Evolutionary conservation across 305 asterid genomes (phyloP), one percentile per base, ranked within the genome.

Genomic region (Fraxinus paxiana): DNA sequence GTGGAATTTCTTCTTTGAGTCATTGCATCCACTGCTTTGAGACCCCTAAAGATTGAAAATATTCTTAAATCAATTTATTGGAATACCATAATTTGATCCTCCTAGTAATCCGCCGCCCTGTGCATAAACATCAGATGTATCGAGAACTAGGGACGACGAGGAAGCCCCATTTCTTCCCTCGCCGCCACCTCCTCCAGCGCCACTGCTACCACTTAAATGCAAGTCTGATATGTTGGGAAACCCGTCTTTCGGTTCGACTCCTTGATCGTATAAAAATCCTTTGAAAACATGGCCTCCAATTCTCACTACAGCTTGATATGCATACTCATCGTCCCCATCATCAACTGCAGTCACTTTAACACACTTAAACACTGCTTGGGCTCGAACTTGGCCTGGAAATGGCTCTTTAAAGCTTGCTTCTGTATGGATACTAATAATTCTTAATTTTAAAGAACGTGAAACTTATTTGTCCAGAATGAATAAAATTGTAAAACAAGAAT

Each of bases 181-280:
- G 34, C 72, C 63, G 22, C 24, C 22, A 51, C 63, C 63, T 13
- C 61, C 61, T 15, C 73, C 81, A 31, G 74, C 80, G 28, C 77
- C 81, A 13, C 77, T 63, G 6, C 81, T 75, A 30, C 88, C 94
- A 4, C 94, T 94, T 79, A 92, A 83, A 81, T 92, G 94, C 82
- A 92, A 79, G 3, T 92, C 97, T 0, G 96, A 91, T 9, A 91
- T 75, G 70, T 90, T 86, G 2, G 96, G 96, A 43, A 85, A 87
- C 24, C 54, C 87, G 5, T 88, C 91, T 28, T 87, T 83, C 26
- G 83, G 85, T 80, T 87, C 92, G 35, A 86, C 77, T 3, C 94
- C 97, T 89, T 91, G 94, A 85, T 92, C 96, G n/a, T 92, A 92
- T 0, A 92, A 82, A 69, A 89, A 91, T 9, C 97, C 97, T 77